Base-by-base conservation (phyloP, 225 moss, liverwort and hornwort genomes). In the Pleurozium schreberi region DNA sequence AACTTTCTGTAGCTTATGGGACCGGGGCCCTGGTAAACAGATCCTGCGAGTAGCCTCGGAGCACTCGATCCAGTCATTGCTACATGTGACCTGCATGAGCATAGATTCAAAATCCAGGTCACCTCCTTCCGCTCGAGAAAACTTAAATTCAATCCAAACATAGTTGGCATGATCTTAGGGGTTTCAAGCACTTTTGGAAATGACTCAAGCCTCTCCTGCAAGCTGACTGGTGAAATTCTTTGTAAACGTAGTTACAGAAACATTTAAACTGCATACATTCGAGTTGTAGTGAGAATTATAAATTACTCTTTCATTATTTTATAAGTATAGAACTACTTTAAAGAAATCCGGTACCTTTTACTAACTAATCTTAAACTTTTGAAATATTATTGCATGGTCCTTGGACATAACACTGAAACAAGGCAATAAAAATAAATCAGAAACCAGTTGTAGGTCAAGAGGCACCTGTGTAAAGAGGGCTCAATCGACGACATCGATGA, bases 21-120 rank as follows among this genome's bases (percentile, higher is more conserved):
- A 83, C 90, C 87, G 73, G 91, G 94, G n/a, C 94, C 96, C 90
- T 96, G 96, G 89, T 97, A 96, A 50, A 97, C 86, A 85, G 98
- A 99, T 75, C 96, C 96, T 87, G 94, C 95, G 90, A 98, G 96
- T 68, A 97, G 93, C 89, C 95, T 93, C 90, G 98, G 96, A 75
- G 92, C 92, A 90, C 84, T 90, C 63, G 94, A 94, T 61, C 94
- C 94, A 63, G 93, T 86, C 94, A 94, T 93, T 38, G 92, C 93
- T 82, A 92, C 92, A 91, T 95, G 95, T 55, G 95, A 95, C 86
- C 96, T 95, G 94, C 95, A 93, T 88, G 84, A 68, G 79, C 42
- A 80, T n/a, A 73, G 59, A 52, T 87, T 81, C 50, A 62, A 45
- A 71, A 86, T n/a, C 78, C 70, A 76, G 50, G 68, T 85, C 75